phyloP scores from a whole-genome alignment of 164 flowering plant species.

The Vitis labrusca region DNA sequence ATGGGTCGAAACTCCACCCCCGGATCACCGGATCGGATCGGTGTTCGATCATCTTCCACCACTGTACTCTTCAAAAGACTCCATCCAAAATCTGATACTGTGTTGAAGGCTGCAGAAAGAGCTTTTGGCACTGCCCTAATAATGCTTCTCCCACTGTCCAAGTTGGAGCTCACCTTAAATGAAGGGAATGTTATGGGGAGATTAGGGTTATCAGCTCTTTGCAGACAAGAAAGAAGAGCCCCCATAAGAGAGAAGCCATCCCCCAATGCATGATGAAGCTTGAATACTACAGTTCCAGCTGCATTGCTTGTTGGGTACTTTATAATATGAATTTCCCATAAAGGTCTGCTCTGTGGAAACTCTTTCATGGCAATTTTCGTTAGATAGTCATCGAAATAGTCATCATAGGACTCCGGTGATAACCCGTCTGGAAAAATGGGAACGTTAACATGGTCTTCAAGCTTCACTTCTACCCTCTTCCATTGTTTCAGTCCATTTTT shows the following conservation, averaged over 20 bases:
- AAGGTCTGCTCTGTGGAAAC: conserved; percentile 41
- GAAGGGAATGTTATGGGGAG: conserved; percentile 55
- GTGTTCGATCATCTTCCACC: conserved; percentile 42
- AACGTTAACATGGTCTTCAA: conserved; percentile 43
- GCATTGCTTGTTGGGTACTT: conserved; percentile 59
- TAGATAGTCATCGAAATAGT: conserved; percentile 33
- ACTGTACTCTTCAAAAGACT: conserved; percentile 39
- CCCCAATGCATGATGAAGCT: conserved; percentile 70
- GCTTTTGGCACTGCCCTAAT: conserved; percentile 13
- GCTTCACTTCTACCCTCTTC: conserved; percentile 55
- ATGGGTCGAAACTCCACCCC: conserved; percentile 43
- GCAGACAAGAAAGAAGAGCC: conserved; percentile 51
- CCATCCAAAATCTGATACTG: conserved; percentile 41
- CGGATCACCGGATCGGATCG: conserved; percentile 39
- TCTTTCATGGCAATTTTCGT: conserved; percentile 36
- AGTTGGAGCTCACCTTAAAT: neutral
- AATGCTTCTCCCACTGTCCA: neutral
- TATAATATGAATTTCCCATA: conserved; percentile 63
- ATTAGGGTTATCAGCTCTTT: conserved; percentile 56
- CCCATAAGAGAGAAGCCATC: conserved; percentile 77
- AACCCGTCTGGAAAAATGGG: conserved; percentile 39
- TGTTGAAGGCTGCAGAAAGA: conserved; percentile 19
- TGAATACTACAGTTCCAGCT: conserved; percentile 45
- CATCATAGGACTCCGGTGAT: conserved; percentile 38
- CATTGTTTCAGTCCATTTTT: conserved; percentile 44